Base-by-base conservation (phyloP, 1,284 basidiomycete genomes). In the Phaffia rhodozyma region DNA sequence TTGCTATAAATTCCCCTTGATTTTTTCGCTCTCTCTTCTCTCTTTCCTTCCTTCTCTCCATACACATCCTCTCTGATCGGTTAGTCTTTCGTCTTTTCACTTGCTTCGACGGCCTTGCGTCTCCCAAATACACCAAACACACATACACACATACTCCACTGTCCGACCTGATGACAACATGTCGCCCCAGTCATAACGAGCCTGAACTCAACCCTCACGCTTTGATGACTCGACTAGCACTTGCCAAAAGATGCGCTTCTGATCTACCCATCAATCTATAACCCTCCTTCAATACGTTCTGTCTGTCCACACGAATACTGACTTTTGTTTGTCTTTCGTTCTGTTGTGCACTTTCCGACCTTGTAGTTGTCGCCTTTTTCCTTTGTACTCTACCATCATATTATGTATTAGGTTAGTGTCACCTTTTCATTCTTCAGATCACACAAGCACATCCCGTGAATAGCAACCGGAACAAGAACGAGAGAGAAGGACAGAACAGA, bases 241-340 rank as follows among this genome's bases (percentile, higher is more conserved):
- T 55, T 55, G 58, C 58, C 58, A 48, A 59, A 59, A 59, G 49
- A 50, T 59, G 58, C 58, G 49, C 49, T 50, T 59, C 58, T 59
- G 58, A 59, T 59, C 48, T n/a, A n/a, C 21, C 47, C 25, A 23
- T 32, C 18, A 4, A n/a, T 34, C 18, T 29, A 43, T 21, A 18
- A 21, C 30, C 4, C 43, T 23, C 11, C 34, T 43, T 25, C 30
- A 48, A 27, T 21, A 6, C 25, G 13, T 51, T 5, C 9, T 30
- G 27, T 9, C 43, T n/a, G 27, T 23, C 1, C 38, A 30, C 29
- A 58, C 11, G 43, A 25, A 23, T 34, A 29, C 55, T 58, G n/a
- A 58, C 57, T 34, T 18, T 23, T 49, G 20, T 57, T 38, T 25
- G 18, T 21, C 6, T 25, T 20, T 43, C 25, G 29, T 20, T 57